Evolutionary conservation across 768 basidiomycete genomes (phyloP).

Genomic region (Suillus cothurnatus): DNA sequence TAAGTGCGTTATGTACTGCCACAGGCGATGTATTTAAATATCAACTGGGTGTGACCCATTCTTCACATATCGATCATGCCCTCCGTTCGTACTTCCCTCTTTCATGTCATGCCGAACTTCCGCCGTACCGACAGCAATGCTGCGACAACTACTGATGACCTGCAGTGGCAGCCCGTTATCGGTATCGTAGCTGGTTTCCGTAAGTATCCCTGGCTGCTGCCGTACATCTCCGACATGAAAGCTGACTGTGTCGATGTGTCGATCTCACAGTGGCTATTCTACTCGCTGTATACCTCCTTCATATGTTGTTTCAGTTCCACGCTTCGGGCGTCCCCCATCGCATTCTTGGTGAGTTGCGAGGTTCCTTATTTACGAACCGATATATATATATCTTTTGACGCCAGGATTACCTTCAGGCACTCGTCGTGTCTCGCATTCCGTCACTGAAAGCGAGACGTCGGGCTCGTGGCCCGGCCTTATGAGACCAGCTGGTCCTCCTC

Average conservation of each 20-base stretch:
- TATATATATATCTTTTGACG: neutral
- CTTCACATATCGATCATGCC: neutral
- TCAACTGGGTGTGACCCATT: neutral
- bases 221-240: neutral
- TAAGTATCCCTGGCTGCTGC: neutral
- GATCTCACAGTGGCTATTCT: neutral
- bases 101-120: neutral
- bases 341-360: neutral
- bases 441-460: neutral
- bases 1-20: too few relatives aligned
- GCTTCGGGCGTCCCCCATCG: neutral
- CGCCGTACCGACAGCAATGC: neutral
- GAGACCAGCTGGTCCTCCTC: neutral
- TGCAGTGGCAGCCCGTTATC: conserved; percentile 1
- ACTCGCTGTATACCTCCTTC: neutral
- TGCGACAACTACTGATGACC: neutral
- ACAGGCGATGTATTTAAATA: neutral
- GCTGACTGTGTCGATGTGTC: neutral
- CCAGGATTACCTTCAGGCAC: neutral
- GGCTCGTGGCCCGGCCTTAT: neutral
- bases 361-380: neutral
- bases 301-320: neutral
- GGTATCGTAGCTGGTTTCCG: neutral
- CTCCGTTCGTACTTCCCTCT: neutral
- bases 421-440: neutral